phyloP scores from a whole-genome alignment of 2,329 filamentous ascomycete species.

The Coniochaeta hoffmannii region DNA sequence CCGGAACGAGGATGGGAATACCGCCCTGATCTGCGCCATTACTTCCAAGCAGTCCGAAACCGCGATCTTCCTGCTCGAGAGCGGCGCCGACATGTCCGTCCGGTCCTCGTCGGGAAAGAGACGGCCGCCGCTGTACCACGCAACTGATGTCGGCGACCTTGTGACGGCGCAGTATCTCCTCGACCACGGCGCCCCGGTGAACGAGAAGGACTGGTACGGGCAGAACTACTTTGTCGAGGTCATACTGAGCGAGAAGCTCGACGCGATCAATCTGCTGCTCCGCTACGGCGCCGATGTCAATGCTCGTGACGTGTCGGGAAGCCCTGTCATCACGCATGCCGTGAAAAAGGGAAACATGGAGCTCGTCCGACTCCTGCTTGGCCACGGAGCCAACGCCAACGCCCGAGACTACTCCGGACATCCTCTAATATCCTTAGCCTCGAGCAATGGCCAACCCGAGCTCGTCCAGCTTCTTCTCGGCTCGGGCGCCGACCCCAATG shows the following conservation, averaged over 20 bases:
- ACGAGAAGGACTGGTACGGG: conserved; percentile 15
- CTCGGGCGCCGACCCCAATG: conserved; percentile 29
- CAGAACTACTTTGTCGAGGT: conserved; percentile 19
- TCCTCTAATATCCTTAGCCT: conserved; percentile 22
- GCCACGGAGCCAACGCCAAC: conserved; percentile 24
- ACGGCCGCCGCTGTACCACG: conserved; percentile 17
- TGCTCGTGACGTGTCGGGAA: conserved; percentile 12
- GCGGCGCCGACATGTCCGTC: conserved; percentile 19
- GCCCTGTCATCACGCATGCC: conserved; percentile 18
- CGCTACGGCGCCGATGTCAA: conserved; percentile 29
- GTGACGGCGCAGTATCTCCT: conserved; percentile 16
- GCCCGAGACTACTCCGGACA: conserved; percentile 21
- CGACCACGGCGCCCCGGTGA: conserved; percentile 28
- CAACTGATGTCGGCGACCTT: conserved; percentile 11
- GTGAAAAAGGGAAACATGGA: conserved; percentile 19
- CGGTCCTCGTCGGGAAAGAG: conserved; percentile 13
- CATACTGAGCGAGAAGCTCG: conserved; percentile 16
- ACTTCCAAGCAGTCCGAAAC: conserved; percentile 17
- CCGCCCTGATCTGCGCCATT: conserved; percentile 18
- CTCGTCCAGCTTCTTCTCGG: conserved; percentile 18
- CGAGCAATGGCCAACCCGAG: conserved; percentile 14
- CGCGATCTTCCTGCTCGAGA: conserved; percentile 22
- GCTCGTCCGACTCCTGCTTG: conserved; percentile 26
- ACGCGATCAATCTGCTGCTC: conserved; percentile 17
- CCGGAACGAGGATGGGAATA: conserved; percentile 19